Evolutionary conservation across 1,284 basidiomycete species (phyloP).

Genomic region (Inonotus hispidus): DNA sequence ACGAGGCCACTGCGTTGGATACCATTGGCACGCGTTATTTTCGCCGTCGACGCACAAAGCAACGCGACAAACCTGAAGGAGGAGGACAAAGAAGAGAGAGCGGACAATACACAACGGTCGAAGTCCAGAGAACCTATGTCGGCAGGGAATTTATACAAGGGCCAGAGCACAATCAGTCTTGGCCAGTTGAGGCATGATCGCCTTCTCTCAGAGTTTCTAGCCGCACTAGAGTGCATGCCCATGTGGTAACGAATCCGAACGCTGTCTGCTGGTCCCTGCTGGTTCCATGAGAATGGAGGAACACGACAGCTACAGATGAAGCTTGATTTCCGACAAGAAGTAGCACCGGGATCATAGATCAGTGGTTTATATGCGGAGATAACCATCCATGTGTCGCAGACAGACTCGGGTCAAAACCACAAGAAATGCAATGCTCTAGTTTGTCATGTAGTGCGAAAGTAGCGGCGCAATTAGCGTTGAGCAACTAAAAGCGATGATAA

Average conservation of each 20-base stretch:
- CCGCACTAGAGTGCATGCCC: neutral
- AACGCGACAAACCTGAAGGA: neutral
- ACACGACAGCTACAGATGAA: neutral
- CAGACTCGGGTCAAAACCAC: no score
- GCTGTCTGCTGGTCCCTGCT: neutral
- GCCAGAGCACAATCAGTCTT: neutral
- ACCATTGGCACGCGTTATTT: neutral
- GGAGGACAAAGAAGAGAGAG: neutral
- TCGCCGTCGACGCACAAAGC: neutral
- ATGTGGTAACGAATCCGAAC: neutral
- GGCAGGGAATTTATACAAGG: neutral
- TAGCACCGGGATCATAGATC: no score
- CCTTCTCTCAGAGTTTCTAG: neutral
- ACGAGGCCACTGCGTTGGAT: neutral
- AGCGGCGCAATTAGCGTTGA: neutral
- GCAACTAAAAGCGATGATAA: neutral
- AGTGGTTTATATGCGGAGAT: no score
- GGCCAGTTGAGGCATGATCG: neutral
- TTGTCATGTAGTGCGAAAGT: no score
- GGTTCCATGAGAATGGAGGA: neutral
- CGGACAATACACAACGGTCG: neutral
- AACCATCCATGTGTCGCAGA: no score
- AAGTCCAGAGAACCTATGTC: neutral
- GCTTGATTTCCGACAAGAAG: neutral
- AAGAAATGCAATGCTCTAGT: no score